Conservation (phyloP, 176 grass and related monocot genomes). For the Avena insularis region DNA sequence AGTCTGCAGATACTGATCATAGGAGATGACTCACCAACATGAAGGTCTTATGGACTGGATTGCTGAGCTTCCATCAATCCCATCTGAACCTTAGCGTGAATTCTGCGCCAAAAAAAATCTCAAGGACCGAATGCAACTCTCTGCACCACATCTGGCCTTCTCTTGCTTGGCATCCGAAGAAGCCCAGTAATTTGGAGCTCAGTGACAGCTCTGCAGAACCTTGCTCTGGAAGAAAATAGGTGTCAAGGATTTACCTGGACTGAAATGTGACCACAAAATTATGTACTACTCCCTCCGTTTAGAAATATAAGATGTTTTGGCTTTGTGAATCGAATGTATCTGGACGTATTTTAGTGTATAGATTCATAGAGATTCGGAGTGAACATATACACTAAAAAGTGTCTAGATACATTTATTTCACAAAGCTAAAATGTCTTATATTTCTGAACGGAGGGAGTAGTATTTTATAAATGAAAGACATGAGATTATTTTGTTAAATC, state of each 20-base stretch:
- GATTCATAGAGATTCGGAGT: no score
- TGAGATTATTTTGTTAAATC: not conserved
- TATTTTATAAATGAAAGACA: not conserved
- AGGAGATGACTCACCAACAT: not conserved
- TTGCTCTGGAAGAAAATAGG: constrained; percentile 61
- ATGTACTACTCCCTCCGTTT: not conserved
- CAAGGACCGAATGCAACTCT: constrained; percentile 86
- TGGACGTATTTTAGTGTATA: no score
- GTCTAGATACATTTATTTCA: no score
- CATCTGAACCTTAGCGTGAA: not conserved
- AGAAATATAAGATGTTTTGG: no score
- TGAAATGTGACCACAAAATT: not conserved
- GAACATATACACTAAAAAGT: no score
- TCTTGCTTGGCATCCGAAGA: constrained; percentile 86
- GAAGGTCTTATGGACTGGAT: not conserved
- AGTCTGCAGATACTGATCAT: not conserved
- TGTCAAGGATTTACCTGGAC: constrained; percentile 46
- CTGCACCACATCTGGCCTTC: constrained; percentile 86
- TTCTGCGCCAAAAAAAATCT: not conserved
- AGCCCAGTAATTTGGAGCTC: constrained; percentile 83
- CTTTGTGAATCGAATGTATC: no score
- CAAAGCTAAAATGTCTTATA: no score
- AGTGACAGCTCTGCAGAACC: constrained; percentile 85
- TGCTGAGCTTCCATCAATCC: not conserved
- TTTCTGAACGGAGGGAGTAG: no score